Conservation (phyloP, 805 yeast species). For the Zygosaccharomyces kombuchaensis region DNA sequence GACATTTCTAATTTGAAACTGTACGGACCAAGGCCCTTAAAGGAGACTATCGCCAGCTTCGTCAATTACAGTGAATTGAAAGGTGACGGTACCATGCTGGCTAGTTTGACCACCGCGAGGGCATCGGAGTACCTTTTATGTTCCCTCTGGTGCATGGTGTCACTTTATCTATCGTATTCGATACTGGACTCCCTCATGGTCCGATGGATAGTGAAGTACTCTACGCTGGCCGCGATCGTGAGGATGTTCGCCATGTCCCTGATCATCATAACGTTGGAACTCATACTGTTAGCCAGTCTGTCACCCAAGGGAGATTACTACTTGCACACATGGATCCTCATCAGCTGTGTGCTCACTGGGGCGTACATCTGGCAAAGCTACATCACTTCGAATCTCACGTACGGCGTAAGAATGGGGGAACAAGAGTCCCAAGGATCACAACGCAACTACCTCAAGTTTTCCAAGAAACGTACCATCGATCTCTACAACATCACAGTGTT, state of each 20-base stretch:
- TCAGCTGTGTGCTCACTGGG: conserved; percentile 77
- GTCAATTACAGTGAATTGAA: conserved; percentile 19
- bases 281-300: conserved; percentile 59
- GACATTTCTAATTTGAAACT: conserved; percentile 17
- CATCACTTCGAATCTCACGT: conserved; percentile 69
- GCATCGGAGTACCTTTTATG: conserved; percentile 77
- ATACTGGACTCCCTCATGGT: conserved; percentile 86
- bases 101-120: conserved; percentile 51
- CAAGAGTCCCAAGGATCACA: conserved; percentile 8
- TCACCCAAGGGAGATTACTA: conserved; percentile 70
- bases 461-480: conserved; percentile 62
- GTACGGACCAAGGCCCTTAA: conserved; percentile 25
- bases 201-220: conserved; percentile 89
- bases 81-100: conserved; percentile 18
- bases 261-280: conserved; percentile 64
- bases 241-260: conserved; percentile 81
- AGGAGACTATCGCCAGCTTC: conserved; percentile 19
- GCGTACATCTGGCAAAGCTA: conserved; percentile 83
- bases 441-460: conserved; percentile 17
- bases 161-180: conserved; percentile 77
- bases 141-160: conserved; percentile 89
- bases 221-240: conserved; percentile 81
- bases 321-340: conserved; percentile 85
- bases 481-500: conserved; percentile 85
- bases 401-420: conserved; percentile 17